Evolutionary conservation across 1,284 basidiomycete species (phyloP), one percentile per base, ranked within the genome.

Genomic region (Trametes versicolor): DNA sequence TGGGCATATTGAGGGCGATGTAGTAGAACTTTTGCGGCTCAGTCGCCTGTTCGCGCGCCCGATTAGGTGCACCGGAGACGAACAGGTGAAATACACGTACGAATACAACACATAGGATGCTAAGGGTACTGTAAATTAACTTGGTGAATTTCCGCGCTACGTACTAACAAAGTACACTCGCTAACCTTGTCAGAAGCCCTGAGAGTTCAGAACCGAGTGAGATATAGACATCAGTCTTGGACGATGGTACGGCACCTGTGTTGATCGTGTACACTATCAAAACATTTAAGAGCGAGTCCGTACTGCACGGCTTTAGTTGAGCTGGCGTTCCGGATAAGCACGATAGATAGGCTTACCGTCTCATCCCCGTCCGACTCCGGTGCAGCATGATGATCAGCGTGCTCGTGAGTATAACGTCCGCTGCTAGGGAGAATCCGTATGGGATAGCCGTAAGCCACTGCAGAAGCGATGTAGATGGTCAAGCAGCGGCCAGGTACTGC

Each of bases 331-430:
- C 41, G 41, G 5, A 32, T 19, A 15, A 7, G 27, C 15, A 5
- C 15, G 25, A n/a, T n/a, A 17, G 5, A 37, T 39, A 17, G 17
- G 15, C 47, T 27, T 3, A 41, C 29, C 37, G 47, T 27, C 47
- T 17, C 23, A 37, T 15, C n/a, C 36, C 52, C 17, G 36, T 41
- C 23, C 52, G 52, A 21, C 52, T 41, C 36, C 21, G 19, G 15
- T 41, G 52, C 37, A 54, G 36, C 9, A 54, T 41, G 36, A 41
- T 21, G 37, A 54, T 41, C n/a, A 54, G 37, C 1, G 36, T 41
- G 19, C n/a, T 23, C 5, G 52, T 41, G 21, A 54, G 37, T 1
- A 54, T 17, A 17, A 41, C 52, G 36, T 54, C 52, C 4, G 25
- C 15, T 3, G 47, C 47, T 12, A 48, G 9, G 4, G 47, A 48